Conservation (phyloP, 257 asterid genomes). For the Vinca minor region DNA sequence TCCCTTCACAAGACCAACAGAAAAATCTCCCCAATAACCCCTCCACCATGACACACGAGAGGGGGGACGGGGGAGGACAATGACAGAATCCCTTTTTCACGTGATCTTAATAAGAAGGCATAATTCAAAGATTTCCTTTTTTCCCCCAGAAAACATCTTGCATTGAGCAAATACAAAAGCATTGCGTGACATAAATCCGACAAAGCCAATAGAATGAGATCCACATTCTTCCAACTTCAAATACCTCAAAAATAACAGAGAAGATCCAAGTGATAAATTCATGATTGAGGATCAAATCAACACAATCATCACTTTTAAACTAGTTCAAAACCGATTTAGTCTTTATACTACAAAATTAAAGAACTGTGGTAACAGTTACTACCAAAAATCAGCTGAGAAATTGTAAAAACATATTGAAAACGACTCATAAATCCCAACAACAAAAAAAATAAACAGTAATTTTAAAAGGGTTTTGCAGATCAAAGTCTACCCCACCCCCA, state of each 20-base stretch:
- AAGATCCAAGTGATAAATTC: neutral
- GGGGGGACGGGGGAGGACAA: neutral
- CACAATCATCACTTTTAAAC: neutral
- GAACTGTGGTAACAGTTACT: neutral
- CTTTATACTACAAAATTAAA: neutral
- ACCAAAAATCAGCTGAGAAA: neutral
- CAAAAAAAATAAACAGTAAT: neutral
- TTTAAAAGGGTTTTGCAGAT: neutral
- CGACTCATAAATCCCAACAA: neutral
- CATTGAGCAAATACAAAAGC: neutral
- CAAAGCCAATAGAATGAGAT: slow-evolving; percentile 10
- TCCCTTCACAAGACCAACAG: neutral
- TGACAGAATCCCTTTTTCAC: neutral
- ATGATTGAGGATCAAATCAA: neutral
- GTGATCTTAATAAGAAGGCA: neutral
- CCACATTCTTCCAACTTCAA: neutral
- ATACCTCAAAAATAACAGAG: neutral
- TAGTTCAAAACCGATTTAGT: neutral
- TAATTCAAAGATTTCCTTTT: neutral
- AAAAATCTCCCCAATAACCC: neutral
- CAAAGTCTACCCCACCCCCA: too few species aligned
- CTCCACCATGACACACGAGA: neutral
- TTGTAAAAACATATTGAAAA: neutral
- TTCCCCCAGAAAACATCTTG: neutral
- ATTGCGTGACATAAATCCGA: neutral